phyloP scores from a whole-genome alignment of 2,329 filamentous ascomycete species.

The Coniochaeta ligniaria region DNA sequence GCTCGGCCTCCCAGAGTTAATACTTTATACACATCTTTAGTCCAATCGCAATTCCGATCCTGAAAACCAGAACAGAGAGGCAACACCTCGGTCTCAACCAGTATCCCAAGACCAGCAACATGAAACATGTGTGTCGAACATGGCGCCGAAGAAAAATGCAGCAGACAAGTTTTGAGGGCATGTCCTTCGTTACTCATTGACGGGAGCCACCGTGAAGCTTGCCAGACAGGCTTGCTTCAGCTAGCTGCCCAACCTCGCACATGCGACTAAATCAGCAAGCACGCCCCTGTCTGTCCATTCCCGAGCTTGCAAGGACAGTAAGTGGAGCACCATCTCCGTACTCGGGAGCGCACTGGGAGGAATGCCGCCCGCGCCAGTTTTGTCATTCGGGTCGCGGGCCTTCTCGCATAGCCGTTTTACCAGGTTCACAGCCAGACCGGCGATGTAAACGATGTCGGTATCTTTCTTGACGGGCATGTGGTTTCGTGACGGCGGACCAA shows the following conservation, averaged over 20 bases:
- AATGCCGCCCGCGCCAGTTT: constrained; percentile 32
- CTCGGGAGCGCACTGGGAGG: constrained; percentile 58
- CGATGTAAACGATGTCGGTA: constrained; percentile 52
- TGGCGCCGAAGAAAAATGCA: neutral
- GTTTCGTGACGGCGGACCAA: constrained; percentile 16
- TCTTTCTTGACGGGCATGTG: constrained; percentile 33
- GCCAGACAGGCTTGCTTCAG: neutral
- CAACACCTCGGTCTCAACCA: neutral
- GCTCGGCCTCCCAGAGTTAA: neutral
- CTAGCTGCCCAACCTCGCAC: neutral
- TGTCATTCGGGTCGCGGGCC: constrained; percentile 48
- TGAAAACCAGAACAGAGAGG: neutral
- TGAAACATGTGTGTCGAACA: neutral
- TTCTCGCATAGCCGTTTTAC: constrained; percentile 65
- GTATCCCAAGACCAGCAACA: neutral
- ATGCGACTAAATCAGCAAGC: constrained; percentile 49
- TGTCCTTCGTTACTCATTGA: neutral
- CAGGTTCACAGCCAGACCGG: constrained; percentile 60
- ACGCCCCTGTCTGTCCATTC: constrained; percentile 59
- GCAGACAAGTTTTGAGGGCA: neutral
- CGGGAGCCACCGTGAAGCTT: neutral
- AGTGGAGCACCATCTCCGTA: constrained; percentile 59
- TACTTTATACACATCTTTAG: neutral
- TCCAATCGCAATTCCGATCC: neutral
- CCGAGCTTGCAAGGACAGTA: constrained; percentile 55